phyloP scores from a whole-genome alignment of 1,284 basidiomycete species.

The Ustilago curta region DNA sequence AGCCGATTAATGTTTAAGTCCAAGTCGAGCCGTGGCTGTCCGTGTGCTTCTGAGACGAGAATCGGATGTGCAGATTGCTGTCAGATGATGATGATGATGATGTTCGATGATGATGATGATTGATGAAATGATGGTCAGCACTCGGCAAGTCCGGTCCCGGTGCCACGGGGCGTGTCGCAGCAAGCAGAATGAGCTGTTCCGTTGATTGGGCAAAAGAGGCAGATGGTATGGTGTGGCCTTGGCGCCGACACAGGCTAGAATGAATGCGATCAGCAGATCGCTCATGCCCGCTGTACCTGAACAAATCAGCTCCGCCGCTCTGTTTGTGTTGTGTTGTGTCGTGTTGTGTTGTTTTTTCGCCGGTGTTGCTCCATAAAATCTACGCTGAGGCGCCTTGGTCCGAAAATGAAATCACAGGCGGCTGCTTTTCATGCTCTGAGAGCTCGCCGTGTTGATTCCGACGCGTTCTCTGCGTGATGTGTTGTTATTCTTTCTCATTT shows the following conservation, averaged over 20 bases:
- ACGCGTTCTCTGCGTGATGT: constrained; percentile 3
- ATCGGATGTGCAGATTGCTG: too few species aligned
- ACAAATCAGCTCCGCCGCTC: constrained; percentile 3
- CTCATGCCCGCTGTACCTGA: constrained; percentile 4
- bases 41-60: not conserved
- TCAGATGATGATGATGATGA: not conserved
- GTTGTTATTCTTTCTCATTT: constrained; percentile 1
- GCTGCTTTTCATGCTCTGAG: not conserved
- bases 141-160: constrained; percentile 1
- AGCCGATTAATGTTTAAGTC: constrained; percentile 3
- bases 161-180: not conserved
- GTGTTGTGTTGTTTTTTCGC: not conserved
- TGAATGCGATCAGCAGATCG: constrained; percentile 1
- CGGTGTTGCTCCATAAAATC: constrained; percentile 12
- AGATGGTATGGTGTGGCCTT: too few species aligned
- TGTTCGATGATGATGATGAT: not conserved
- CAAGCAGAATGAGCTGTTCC: constrained; percentile 24
- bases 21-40: not conserved
- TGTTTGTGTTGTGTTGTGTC: constrained; percentile 1
- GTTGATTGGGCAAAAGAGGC: constrained; percentile 1
- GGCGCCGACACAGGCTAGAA: not conserved
- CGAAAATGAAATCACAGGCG: constrained; percentile 5
- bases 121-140: not conserved
- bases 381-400: not conserved
- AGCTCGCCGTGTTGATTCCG: constrained; percentile 3